phyloP scores from a whole-genome alignment of 2,329 filamentous ascomycete species.

The Torrubiella hemipterigena region DNA sequence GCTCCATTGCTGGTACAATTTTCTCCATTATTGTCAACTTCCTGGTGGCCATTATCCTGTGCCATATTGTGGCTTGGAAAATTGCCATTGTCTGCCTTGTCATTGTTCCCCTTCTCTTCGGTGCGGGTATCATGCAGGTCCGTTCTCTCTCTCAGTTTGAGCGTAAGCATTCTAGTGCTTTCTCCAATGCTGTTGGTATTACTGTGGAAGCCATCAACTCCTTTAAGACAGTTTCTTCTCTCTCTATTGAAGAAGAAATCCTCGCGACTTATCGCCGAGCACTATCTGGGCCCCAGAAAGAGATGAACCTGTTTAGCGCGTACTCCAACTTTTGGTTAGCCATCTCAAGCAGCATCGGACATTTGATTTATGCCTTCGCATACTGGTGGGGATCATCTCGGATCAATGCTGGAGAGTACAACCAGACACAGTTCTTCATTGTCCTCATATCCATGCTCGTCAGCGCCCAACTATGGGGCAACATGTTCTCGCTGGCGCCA shows the following conservation, averaged over 20 bases:
- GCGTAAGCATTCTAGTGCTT: slow-evolving; percentile 51
- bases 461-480: slow-evolving; percentile 60
- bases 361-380: slow-evolving; percentile 60
- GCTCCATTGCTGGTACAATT: slow-evolving; percentile 57
- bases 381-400: slow-evolving; percentile 72
- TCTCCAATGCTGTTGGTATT: slow-evolving; percentile 49
- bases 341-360: slow-evolving; percentile 46
- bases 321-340: slow-evolving; percentile 49
- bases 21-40: slow-evolving; percentile 59
- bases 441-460: slow-evolving; percentile 61
- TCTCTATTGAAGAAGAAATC: slow-evolving; percentile 40
- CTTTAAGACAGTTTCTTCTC: slow-evolving; percentile 49
- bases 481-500: slow-evolving; percentile 63
- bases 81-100: slow-evolving; percentile 63
- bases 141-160: slow-evolving; percentile 50
- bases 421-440: slow-evolving; percentile 60
- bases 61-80: slow-evolving; percentile 63
- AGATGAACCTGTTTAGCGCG: slow-evolving; percentile 34
- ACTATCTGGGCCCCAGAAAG: slow-evolving; percentile 38
- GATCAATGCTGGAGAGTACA: slow-evolving; percentile 53
- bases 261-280: slow-evolving; percentile 39
- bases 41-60: slow-evolving; percentile 53
- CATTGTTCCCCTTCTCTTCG: slow-evolving; percentile 55
- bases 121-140: slow-evolving; percentile 58
- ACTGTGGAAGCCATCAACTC: slow-evolving; percentile 56